These are phyloP conservation scores for Aureobasidium sp. DNA, from an alignment of 2,329 filamentous ascomycete genomes.

Conservation along the genomic window DNA sequence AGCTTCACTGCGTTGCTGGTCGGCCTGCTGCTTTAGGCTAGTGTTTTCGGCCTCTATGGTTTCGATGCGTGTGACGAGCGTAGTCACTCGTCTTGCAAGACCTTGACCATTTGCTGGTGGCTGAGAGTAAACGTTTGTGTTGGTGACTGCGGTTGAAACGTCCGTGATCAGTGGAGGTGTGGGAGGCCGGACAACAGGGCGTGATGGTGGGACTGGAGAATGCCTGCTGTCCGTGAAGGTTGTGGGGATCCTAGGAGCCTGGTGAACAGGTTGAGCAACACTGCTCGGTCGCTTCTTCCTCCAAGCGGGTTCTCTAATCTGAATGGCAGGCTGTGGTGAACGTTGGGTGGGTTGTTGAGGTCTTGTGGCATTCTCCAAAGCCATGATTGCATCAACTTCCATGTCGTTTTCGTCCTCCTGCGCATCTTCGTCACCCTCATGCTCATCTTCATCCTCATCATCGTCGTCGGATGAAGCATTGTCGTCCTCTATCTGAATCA, in stretches of 20 bases:
- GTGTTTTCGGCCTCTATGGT: not conserved
- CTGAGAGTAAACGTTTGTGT: not conserved
- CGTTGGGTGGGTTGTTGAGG: not conserved
- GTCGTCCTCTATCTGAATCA: not conserved
- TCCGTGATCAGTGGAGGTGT: not conserved
- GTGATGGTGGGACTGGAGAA: not conserved
- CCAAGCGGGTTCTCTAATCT: not conserved
- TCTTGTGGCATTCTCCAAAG: not conserved
- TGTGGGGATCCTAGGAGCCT: not conserved
- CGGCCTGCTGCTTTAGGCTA: not conserved
- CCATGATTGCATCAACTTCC: not conserved
- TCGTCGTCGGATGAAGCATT: not conserved
- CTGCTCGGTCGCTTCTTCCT: not conserved
- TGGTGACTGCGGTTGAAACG: not conserved
- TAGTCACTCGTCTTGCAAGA: conserved; percentile 4
- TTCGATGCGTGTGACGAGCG: not conserved
- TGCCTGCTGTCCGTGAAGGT: conserved; percentile 5
- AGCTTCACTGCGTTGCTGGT: not conserved
- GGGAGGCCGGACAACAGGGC: not conserved
- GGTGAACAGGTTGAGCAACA: not conserved
- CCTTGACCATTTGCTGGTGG: not conserved
- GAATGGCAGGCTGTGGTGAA: not conserved
- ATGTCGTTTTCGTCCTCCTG: not conserved
- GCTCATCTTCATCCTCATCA: not conserved
- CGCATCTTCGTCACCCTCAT: not conserved